Conservation (phyloP, 768 basidiomycete genomes). For the Leccinellum albellum region DNA sequence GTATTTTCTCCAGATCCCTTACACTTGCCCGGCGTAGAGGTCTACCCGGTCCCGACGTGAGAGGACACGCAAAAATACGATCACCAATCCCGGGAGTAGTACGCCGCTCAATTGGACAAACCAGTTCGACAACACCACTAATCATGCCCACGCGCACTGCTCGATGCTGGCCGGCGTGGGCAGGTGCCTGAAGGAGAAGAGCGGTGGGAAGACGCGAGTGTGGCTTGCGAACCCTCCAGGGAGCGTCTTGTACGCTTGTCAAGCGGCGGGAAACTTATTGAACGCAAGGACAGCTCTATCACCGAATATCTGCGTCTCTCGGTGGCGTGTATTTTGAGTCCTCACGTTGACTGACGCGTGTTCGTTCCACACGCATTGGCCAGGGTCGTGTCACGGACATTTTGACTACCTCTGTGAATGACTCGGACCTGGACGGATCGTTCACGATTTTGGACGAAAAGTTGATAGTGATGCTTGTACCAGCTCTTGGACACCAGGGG, state of each 20-base stretch:
- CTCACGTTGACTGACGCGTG: background rate
- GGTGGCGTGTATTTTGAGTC: background rate
- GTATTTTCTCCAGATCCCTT: conserved; percentile 60
- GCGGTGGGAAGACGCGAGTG: conserved; percentile 69
- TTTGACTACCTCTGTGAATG: conserved; percentile 72
- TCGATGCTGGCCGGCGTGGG: conserved; percentile 89
- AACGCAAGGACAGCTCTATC: conserved; percentile 80
- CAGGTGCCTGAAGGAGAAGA: conserved; percentile 79
- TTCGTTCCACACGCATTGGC: conserved; percentile 76
- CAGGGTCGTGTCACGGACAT: conserved; percentile 95
- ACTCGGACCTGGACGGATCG: conserved; percentile 79
- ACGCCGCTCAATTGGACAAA: conserved; percentile 74
- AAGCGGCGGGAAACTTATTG: conserved; percentile 72
- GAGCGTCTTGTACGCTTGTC: conserved; percentile 80
- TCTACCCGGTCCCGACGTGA: conserved; percentile 92
- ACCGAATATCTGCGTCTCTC: conserved; percentile 65
- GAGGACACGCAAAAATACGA: conserved; percentile 97
- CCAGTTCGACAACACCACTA: conserved; percentile 98
- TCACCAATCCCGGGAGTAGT: conserved; percentile 90
- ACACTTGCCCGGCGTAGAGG: conserved; percentile 96
- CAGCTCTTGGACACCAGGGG: conserved; percentile 87
- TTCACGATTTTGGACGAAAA: conserved; percentile 85
- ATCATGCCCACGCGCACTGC: conserved; percentile 88
- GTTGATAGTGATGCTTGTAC: conserved; percentile 91
- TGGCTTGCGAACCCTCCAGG: conserved; percentile 98